A percentile compares a stretch with the other conserved stretches of the same genome.
These are phyloP conservation scores for Ananas comosus DNA, from an alignment of 176 grass and related monocot genomes.

Conservation along the genomic window DNA sequence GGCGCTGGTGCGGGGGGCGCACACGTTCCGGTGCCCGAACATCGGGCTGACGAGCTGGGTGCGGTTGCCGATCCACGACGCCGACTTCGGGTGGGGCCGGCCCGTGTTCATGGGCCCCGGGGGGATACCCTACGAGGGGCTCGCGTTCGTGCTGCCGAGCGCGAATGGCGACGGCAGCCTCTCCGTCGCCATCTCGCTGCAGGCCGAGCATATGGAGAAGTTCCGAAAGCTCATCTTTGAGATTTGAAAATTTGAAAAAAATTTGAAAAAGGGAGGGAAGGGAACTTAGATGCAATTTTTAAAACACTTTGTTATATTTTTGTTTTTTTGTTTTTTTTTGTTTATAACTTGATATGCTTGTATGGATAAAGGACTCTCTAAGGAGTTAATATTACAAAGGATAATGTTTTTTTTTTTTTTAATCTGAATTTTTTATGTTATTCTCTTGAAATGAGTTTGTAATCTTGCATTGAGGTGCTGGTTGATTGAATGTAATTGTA, in stretches of 20 bases:
- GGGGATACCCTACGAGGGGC: conserved; percentile 66
- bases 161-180: conserved; percentile 48
- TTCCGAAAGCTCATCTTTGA: conserved; percentile 66
- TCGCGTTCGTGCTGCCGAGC: conserved; percentile 71
- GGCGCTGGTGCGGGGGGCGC: conserved; percentile 57
- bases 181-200: conserved; percentile 67
- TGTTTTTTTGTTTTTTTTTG: too few relatives aligned
- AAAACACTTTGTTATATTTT: too few relatives aligned
- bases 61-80: conserved; percentile 70
- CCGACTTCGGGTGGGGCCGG: conserved; percentile 72
- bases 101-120: conserved; percentile 93
- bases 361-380: too few relatives aligned
- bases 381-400: too few relatives aligned
- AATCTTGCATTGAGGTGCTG: too few relatives aligned
- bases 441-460: too few relatives aligned
- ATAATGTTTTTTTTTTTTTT: too few relatives aligned
- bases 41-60: conserved; percentile 86
- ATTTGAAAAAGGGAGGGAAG: too few relatives aligned
- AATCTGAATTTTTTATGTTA: too few relatives aligned
- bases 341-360: too few relatives aligned
- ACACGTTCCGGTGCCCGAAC: conserved; percentile 82
- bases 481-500: too few relatives aligned
- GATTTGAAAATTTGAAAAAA: conserved; percentile 5
- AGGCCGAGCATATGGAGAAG: conserved; percentile 78
- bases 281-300: too few relatives aligned